Evolutionary conservation across 1,284 basidiomycete species (phyloP).

Genomic region (Trichosporon ovoides): DNA sequence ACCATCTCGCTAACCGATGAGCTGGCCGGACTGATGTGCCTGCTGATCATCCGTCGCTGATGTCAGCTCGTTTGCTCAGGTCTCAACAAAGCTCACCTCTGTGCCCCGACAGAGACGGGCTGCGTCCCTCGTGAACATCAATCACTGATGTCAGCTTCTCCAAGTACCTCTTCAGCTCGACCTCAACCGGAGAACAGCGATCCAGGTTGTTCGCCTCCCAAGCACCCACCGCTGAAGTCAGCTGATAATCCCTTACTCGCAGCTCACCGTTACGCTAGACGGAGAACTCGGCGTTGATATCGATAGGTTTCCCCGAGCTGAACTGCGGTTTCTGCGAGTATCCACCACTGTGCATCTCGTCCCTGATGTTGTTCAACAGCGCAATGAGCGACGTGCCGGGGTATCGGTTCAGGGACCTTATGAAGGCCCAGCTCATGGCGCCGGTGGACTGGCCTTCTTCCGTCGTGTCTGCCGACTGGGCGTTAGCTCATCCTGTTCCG

Average conservation of each 20-base stretch:
- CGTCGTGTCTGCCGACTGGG: constrained; percentile 67
- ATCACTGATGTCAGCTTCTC: constrained; percentile 14
- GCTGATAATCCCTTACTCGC: background rate
- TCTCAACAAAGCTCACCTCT: background rate
- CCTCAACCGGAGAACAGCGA: no score
- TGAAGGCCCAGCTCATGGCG: constrained; percentile 70
- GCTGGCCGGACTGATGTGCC: no score
- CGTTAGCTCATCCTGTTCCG: no score
- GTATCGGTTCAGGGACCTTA: constrained; percentile 58
- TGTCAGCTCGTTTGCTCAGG: constrained; percentile 5
- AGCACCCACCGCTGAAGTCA: no score
- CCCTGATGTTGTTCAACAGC: constrained; percentile 64
- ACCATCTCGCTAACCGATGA: no score
- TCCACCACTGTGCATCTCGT: constrained; percentile 52
- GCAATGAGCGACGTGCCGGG: constrained; percentile 74
- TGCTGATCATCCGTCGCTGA: constrained; percentile 8
- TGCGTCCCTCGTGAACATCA: background rate
- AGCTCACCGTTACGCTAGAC: no score
- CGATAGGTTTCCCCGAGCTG: background rate
- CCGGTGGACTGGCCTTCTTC: constrained; percentile 78
- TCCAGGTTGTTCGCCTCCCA: no score
- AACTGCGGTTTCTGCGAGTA: constrained; percentile 84
- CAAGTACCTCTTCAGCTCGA: no score
- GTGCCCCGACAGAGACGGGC: background rate
- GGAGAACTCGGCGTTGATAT: no score